Conservation (phyloP, 164 flowering plant species). For the Piper betle region DNA sequence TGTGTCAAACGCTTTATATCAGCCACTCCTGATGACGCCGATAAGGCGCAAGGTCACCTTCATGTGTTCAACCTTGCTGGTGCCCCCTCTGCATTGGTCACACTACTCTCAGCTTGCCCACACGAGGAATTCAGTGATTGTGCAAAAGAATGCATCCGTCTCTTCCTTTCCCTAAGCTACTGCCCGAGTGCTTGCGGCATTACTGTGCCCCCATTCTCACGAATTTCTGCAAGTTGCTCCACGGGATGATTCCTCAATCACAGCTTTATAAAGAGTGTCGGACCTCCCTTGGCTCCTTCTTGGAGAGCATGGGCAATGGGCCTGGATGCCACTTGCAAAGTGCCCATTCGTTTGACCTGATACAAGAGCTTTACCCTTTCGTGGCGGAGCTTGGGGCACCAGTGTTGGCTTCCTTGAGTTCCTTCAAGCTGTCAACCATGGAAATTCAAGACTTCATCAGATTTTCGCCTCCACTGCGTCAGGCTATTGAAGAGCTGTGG, state of each 20-base stretch:
- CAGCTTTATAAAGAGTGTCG: slow-evolving; percentile 42
- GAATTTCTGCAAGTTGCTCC: slow-evolving; percentile 70
- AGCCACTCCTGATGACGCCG: slow-evolving; percentile 14
- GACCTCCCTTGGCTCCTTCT: slow-evolving; percentile 41
- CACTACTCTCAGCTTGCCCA: slow-evolving; percentile 40
- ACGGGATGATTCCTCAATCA: slow-evolving; percentile 21
- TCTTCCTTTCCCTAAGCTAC: slow-evolving; percentile 22
- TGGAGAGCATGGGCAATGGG: slow-evolving; percentile 28
- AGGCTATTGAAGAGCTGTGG: slow-evolving; percentile 23
- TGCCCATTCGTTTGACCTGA: slow-evolving; percentile 10
- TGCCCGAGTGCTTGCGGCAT: slow-evolving; percentile 17
- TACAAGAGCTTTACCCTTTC: slow-evolving; percentile 52
- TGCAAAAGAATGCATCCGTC: slow-evolving; percentile 40
- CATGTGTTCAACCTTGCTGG: slow-evolving; percentile 40
- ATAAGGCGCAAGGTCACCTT: slow-evolving; percentile 27
- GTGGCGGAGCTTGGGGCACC: slow-evolving; percentile 43
- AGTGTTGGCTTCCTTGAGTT: slow-evolving; percentile 25
- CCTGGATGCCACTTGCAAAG: slow-evolving; percentile 8
- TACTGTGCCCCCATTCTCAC: slow-evolving; percentile 42
- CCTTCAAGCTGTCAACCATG: slow-evolving; percentile 10
- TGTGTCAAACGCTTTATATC: slow-evolving; percentile 22
- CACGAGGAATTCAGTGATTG: slow-evolving; percentile 21
- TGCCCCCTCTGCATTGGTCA: slow-evolving; percentile 49
- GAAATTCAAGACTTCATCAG: slow-evolving; percentile 48
- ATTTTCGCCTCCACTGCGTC: slow-evolving; percentile 35